phyloP scores from a whole-genome alignment of 257 asterid genomes.

The Plantago ovata region DNA sequence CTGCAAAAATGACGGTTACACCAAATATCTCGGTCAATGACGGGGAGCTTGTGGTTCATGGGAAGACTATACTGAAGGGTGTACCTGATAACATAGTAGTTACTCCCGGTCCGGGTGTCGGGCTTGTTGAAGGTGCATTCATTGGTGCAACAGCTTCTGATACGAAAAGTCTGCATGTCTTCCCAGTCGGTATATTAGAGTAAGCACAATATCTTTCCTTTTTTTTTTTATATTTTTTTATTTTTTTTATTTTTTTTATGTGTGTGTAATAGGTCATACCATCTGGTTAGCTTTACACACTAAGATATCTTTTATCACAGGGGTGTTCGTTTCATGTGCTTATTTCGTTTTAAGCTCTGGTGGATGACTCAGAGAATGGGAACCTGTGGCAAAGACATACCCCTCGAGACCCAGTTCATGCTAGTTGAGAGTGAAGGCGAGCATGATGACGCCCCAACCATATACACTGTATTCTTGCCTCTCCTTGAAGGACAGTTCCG shows the following conservation, averaged over 20 bases:
- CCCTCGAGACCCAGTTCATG: slow-evolving; percentile 96
- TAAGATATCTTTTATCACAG: slow-evolving; percentile 27
- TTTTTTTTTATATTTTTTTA: background rate
- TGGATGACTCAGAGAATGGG: slow-evolving; percentile 99
- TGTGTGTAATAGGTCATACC: background rate
- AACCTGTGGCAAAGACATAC: slow-evolving; percentile 82
- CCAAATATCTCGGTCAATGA: slow-evolving; percentile 72
- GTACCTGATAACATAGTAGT: slow-evolving; percentile 83
- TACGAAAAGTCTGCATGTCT: slow-evolving; percentile 75
- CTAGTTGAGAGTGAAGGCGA: slow-evolving; percentile 78
- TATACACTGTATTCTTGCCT: slow-evolving; percentile 89
- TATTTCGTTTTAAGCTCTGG: slow-evolving; percentile 97
- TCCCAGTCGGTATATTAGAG: slow-evolving; percentile 89
- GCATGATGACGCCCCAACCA: slow-evolving; percentile 53
- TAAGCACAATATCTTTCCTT: slow-evolving; percentile 32
- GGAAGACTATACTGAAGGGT: slow-evolving; percentile 79
- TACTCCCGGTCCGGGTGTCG: slow-evolving; percentile 79
- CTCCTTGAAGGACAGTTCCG: slow-evolving; percentile 96
- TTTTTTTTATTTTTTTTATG: background rate
- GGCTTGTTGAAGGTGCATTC: slow-evolving; percentile 82
- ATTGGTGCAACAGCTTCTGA: slow-evolving; percentile 79
- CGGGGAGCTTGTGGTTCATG: slow-evolving; percentile 90
- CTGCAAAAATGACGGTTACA: slow-evolving; percentile 72
- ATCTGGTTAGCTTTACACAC: background rate
- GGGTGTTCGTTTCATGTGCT: slow-evolving; percentile 88